Percentiles rank a stretch among this genome's conserved stretches.
Conservation (phyloP, 208 protist species). For the Borovskyia barvae region DNA sequence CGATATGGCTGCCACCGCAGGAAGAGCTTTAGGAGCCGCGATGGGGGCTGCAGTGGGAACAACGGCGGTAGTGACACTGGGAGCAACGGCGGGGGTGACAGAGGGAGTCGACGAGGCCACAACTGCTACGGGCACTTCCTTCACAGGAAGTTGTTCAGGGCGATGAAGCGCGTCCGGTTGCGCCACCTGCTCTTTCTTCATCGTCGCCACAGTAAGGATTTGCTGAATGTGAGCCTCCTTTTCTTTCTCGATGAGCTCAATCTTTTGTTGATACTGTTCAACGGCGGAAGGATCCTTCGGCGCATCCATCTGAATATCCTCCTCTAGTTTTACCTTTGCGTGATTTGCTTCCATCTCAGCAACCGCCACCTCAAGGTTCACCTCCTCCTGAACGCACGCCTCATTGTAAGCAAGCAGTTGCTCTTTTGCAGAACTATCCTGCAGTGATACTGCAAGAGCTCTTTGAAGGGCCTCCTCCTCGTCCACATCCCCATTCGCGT, state of each 20-base stretch:
- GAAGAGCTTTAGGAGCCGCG: neutral
- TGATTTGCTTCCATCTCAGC: constrained; percentile 39
- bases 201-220: constrained; percentile 41
- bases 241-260: constrained; percentile 39
- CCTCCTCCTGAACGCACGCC: constrained; percentile 64
- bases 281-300: neutral
- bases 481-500: constrained; percentile 51
- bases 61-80: neutral
- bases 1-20: neutral
- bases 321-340: constrained; percentile 72
- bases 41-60: constrained; percentile 8
- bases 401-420: constrained; percentile 64
- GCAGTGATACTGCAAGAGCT: constrained; percentile 73
- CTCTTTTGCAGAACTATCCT: constrained; percentile 31
- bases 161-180: no score
- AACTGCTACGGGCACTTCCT: neutral
- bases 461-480: constrained; percentile 74
- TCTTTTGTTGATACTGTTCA: constrained; percentile 26
- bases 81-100: neutral
- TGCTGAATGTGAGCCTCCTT: constrained; percentile 52
- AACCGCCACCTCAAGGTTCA: constrained; percentile 49
- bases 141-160: no score
- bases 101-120: constrained; percentile 11
- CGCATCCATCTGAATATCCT: constrained; percentile 55
- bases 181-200: constrained; percentile 33